Percentiles rank a stretch among this genome's conserved stretches.
Conservation (phyloP, 179 eudicot genomes). For the Silene vulgaris region DNA sequence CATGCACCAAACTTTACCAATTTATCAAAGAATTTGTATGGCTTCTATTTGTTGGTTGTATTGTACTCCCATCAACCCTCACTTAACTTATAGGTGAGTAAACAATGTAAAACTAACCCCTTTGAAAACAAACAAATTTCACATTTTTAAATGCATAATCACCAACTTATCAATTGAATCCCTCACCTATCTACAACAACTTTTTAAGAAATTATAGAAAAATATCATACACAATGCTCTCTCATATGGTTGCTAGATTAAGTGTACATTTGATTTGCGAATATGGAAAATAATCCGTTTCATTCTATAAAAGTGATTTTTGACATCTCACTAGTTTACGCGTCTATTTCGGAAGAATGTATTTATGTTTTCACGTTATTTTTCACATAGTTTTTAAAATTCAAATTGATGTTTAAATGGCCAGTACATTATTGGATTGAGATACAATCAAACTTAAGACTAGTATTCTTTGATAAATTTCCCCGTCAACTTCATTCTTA, state of each 20-base stretch:
- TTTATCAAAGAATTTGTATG: neutral
- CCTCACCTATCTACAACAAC: neutral
- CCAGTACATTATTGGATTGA: too few relatives aligned
- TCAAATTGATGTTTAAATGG: too few relatives aligned
- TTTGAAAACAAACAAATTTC: neutral
- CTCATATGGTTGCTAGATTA: neutral
- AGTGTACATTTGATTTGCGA: slow-evolving; percentile 2
- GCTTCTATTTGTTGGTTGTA: neutral
- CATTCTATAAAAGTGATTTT: too few relatives aligned
- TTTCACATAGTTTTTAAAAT: too few relatives aligned
- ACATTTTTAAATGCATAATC: too few relatives aligned
- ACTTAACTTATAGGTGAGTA: neutral
- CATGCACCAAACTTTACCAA: slow-evolving; percentile 16
- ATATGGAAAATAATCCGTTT: slow-evolving; percentile 3
- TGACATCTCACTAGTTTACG: too few relatives aligned
- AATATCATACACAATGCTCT: neutral
- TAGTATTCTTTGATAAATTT: too few relatives aligned
- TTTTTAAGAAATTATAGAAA: slow-evolving; percentile 9
- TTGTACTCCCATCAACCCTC: neutral
- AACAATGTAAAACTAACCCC: neutral
- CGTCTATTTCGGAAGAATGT: too few relatives aligned
- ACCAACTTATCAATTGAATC: neutral
- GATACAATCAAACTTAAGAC: too few relatives aligned
- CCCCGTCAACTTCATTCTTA: too few relatives aligned
- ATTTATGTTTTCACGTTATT: too few relatives aligned